These are phyloP conservation scores for Xerocomellus amylosporus DNA, from an alignment of 768 basidiomycete genomes.

Conservation along the genomic window DNA sequence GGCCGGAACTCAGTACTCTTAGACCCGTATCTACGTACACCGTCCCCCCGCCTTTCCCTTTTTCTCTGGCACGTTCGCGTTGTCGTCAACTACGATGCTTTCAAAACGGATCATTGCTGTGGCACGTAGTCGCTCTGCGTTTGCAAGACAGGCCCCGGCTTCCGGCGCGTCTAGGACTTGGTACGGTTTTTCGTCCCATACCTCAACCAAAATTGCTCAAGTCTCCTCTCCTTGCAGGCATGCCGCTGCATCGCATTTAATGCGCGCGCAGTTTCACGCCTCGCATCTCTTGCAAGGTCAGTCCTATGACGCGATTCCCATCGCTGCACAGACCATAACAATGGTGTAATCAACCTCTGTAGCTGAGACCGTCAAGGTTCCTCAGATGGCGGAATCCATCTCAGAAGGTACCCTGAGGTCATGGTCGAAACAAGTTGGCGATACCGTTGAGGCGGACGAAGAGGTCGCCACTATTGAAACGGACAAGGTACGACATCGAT, in stretches of 20 bases:
- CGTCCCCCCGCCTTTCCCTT: neutral
- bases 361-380: slow-evolving; percentile 92
- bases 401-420: slow-evolving; percentile 95
- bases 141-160: slow-evolving; percentile 35
- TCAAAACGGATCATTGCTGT: slow-evolving; percentile 67
- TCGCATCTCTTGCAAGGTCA: slow-evolving; percentile 67
- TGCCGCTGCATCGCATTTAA: slow-evolving; percentile 43
- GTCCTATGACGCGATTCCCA: slow-evolving; percentile 26
- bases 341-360: slow-evolving; percentile 4
- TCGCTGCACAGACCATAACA: slow-evolving; percentile 8
- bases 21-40: neutral
- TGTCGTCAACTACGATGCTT: slow-evolving; percentile 44
- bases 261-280: slow-evolving; percentile 64
- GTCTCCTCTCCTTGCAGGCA: slow-evolving; percentile 36
- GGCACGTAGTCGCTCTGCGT: slow-evolving; percentile 57
- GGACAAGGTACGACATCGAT: slow-evolving; percentile 69
- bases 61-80: neutral
- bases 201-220: slow-evolving; percentile 2
- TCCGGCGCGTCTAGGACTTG: slow-evolving; percentile 45
- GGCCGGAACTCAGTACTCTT: neutral
- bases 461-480: slow-evolving; percentile 98
- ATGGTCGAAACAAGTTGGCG: slow-evolving; percentile 92
- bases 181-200: slow-evolving; percentile 32
- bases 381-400: slow-evolving; percentile 98
- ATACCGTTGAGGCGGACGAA: slow-evolving; percentile 87